phyloP scores from a whole-genome alignment of 2,329 filamentous ascomycete genomes.

The Ceratocystis eucalypticola region DNA sequence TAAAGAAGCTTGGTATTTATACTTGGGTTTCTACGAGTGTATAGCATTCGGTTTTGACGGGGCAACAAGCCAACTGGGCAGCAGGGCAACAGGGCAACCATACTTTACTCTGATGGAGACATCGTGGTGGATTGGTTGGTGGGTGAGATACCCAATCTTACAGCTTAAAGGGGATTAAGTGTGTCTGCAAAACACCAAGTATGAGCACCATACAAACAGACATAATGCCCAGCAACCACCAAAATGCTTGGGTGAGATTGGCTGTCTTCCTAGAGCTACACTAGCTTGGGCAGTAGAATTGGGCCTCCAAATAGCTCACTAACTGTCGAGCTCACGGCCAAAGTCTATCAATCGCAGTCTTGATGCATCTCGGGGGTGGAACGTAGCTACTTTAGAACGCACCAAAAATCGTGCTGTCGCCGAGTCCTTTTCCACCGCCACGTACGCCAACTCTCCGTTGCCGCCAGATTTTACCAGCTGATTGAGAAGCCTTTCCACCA shows the following conservation, averaged over 20 bases:
- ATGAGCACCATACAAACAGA: background rate
- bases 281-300: background rate
- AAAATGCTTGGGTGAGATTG: no score
- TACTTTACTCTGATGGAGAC: background rate
- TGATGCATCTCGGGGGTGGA: slow-evolving; percentile 50
- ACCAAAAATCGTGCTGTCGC: slow-evolving; percentile 51
- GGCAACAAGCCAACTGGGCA: background rate
- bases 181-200: background rate
- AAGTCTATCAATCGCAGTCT: slow-evolving; percentile 49
- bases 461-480: slow-evolving; percentile 40
- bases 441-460: slow-evolving; percentile 43
- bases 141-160: background rate
- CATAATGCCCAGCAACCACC: background rate
- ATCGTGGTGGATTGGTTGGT: background rate
- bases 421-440: slow-evolving; percentile 45
- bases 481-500: slow-evolving; percentile 49
- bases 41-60: background rate
- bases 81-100: no score
- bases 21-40: background rate
- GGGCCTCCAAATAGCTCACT: background rate
- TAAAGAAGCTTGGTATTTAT: background rate
- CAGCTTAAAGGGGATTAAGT: background rate
- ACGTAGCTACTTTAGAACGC: slow-evolving; percentile 51
- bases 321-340: slow-evolving; percentile 48
- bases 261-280: background rate